Conservation (phyloP, 805 yeast species). For the Dipodascus geniculatus region DNA sequence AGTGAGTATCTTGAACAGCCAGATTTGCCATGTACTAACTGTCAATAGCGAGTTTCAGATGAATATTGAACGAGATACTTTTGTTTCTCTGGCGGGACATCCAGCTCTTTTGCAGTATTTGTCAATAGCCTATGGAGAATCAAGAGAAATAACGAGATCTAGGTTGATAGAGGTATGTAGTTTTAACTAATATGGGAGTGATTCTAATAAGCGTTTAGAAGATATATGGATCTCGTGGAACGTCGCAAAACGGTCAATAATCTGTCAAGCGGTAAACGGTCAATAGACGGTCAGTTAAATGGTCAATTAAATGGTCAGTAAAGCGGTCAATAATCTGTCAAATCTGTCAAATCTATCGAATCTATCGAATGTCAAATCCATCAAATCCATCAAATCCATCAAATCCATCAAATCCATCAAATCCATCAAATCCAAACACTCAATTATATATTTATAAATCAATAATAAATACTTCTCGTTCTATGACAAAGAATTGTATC, state of each 20-base stretch:
- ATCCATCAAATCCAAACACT: background rate
- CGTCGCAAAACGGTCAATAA: background rate
- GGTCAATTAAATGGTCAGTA: background rate
- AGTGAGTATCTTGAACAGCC: constrained; percentile 18
- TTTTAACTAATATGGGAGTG: background rate
- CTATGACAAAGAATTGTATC: constrained; percentile 26
- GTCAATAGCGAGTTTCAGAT: constrained; percentile 45
- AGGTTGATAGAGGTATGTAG: constrained; percentile 20
- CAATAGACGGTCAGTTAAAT: too few species aligned
- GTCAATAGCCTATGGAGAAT: constrained; percentile 40
- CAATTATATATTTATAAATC: background rate
- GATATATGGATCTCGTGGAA: constrained; percentile 21
- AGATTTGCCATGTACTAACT: background rate
- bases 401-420: too few species aligned
- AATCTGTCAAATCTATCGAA: background rate
- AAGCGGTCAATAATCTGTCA: background rate
- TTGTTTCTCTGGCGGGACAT: constrained; percentile 50
- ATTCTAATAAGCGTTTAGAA: constrained; percentile 10
- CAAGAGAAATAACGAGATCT: constrained; percentile 19
- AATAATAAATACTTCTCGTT: constrained; percentile 29
- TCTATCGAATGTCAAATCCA: background rate
- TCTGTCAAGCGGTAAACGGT: background rate
- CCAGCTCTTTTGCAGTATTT: constrained; percentile 41
- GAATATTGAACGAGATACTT: constrained; percentile 57
- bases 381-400: background rate